Evolutionary conservation across 306 rosid genomes (phyloP), one percentile per base, ranked within the genome.

Genomic region (barrel medic (Medicago truncatula)): DNA sequence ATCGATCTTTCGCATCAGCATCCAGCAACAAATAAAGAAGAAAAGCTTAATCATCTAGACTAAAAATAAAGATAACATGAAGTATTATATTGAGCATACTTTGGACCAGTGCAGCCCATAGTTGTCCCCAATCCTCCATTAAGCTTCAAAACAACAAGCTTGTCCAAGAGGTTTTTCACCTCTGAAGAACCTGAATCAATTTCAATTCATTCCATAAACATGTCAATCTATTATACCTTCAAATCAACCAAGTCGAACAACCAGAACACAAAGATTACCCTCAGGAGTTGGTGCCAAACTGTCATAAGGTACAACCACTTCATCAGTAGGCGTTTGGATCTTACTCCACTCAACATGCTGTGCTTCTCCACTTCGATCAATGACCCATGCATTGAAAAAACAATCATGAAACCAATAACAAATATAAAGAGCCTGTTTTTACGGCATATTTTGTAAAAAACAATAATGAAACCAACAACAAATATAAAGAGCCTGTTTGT

Each of bases 111-210:
- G 54, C 97, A 95, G 25, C 98, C 98, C 98, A 95, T 95, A 8
- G 97, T 90, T 69, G 97, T 92, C 46, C 98, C 98, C 58, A 92
- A 72, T 69, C 98, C 98, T 87, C 98, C 98, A 83, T 95, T 95
- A 70, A 95, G 97, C 92, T 95, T 95, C 68, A 95, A 83, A 79
- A 92, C 98, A 36, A 89, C 98, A 63, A 95, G 98, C 63, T 95
- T 95, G 81, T 95, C 96, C 95, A 95, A 83, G 18, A 92, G 88
- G 63, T 66, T 83, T 87, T 89, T 90, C n/a, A 85, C 83, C 69
- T 90, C 91, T 6, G 83, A 72, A 31, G 92, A 61, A 88, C 80
- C 97, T 95, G 79, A 82, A 61, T 43, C 62, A 15, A 83, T 78
- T 67, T 44, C 72, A 52, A 66, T 67, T 63, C 63, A 66, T 34